These are phyloP conservation scores for Trichoderma gamsii DNA, from an alignment of 495 filamentous ascomycete species.

Conservation along the genomic window DNA sequence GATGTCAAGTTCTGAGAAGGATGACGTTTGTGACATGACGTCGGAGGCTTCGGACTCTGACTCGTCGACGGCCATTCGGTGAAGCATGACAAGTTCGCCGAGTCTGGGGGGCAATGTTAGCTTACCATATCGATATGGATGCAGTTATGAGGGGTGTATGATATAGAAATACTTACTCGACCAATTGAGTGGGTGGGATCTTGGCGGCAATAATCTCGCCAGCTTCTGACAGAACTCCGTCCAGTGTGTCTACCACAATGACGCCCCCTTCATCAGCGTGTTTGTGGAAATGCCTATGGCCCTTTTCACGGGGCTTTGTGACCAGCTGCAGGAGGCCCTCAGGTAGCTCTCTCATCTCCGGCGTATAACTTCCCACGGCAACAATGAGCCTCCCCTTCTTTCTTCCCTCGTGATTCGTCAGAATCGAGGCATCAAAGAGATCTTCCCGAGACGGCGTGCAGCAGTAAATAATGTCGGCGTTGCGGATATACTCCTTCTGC, in stretches of 20 bases:
- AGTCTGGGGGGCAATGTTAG: slow-evolving; percentile 29
- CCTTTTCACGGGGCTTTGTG: slow-evolving; percentile 43
- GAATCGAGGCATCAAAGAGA: slow-evolving; percentile 44
- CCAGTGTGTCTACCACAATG: slow-evolving; percentile 75
- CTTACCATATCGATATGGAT: background rate
- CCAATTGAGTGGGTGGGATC: slow-evolving; percentile 62
- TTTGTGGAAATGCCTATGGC: slow-evolving; percentile 58
- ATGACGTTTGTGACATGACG: slow-evolving; percentile 18
- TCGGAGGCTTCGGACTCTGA: slow-evolving; percentile 20
- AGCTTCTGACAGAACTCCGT: slow-evolving; percentile 74
- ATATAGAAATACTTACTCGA: slow-evolving; percentile 51
- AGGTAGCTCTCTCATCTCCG: slow-evolving; percentile 81
- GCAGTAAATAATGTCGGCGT: slow-evolving; percentile 74
- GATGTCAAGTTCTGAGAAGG: slow-evolving; percentile 23
- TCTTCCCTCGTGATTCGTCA: slow-evolving; percentile 64
- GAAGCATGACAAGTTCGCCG: slow-evolving; percentile 71
- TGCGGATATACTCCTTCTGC: slow-evolving; percentile 58
- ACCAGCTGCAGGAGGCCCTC: slow-evolving; percentile 67
- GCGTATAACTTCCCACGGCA: slow-evolving; percentile 77
- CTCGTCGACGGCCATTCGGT: slow-evolving; percentile 27
- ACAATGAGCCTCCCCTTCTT: slow-evolving; percentile 71
- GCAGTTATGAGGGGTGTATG: background rate
- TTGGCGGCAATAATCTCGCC: slow-evolving; percentile 83
- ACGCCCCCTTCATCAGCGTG: slow-evolving; percentile 67
- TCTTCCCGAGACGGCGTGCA: slow-evolving; percentile 45